A percentile compares a stretch with the other conserved stretches of the same genome.
Evolutionary conservation across 2,329 filamentous ascomycete genomes (phyloP).

Genomic region (Hysterium pulicare): DNA sequence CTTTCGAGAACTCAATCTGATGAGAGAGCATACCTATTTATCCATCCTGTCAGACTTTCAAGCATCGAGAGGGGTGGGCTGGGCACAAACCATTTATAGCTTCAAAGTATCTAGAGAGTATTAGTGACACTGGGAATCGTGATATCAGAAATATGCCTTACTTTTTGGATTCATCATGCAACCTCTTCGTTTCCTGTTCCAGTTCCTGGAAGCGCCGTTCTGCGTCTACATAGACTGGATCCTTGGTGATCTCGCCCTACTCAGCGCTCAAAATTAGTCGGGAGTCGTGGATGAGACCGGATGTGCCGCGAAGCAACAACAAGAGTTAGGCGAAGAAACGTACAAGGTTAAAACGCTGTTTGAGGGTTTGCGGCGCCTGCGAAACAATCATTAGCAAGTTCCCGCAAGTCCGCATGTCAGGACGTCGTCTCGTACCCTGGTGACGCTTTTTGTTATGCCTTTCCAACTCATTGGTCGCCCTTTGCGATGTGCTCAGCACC

Average conservation of each 20-base stretch:
- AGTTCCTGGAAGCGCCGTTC: slow-evolving; percentile 92
- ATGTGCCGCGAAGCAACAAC: slow-evolving; percentile 6
- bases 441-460: slow-evolving; percentile 87
- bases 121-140: slow-evolving; percentile 17
- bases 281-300: slow-evolving; percentile 14
- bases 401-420: slow-evolving; percentile 7
- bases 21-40: slow-evolving; percentile 71
- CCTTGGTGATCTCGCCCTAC: slow-evolving; percentile 85
- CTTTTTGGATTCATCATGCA: slow-evolving; percentile 95
- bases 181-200: slow-evolving; percentile 91
- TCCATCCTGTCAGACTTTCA: neutral
- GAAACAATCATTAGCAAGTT: slow-evolving; percentile 18
- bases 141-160: slow-evolving; percentile 21
- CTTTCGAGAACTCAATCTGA: slow-evolving; percentile 97
- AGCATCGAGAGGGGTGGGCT: neutral
- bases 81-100: slow-evolving; percentile 74
- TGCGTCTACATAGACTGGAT: slow-evolving; percentile 89
- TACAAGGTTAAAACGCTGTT: slow-evolving; percentile 82
- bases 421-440: slow-evolving; percentile 60
- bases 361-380: slow-evolving; percentile 85
- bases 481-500: neutral
- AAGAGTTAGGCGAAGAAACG: slow-evolving; percentile 21
- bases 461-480: slow-evolving; percentile 80
- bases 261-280: too few relatives aligned
- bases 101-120: slow-evolving; percentile 67